Percentiles rank a stretch among this genome's conserved stretches.
Conservation (phyloP, 2,329 filamentous ascomycete species). For the Fusarium ambrosium region DNA sequence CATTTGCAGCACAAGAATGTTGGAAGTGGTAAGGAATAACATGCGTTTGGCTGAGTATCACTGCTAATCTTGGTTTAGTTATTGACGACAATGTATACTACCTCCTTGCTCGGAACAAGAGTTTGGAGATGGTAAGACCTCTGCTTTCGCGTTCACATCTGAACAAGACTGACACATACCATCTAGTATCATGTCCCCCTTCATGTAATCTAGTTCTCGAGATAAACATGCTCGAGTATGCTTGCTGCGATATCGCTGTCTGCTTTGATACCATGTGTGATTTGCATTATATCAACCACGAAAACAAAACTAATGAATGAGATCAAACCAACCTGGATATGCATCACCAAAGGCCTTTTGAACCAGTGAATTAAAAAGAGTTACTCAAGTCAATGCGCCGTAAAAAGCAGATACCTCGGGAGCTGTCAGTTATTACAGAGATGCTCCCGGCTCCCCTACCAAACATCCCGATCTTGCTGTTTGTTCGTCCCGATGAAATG, state of each 20-base stretch:
- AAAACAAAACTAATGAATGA: background rate
- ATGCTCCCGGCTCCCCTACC: conserved; percentile 32
- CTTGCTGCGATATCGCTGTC: background rate
- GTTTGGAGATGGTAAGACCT: conserved; percentile 50
- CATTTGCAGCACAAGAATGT: conserved; percentile 52
- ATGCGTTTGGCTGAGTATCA: background rate
- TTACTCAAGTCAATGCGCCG: conserved; percentile 44
- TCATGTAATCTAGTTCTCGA: conserved; percentile 29
- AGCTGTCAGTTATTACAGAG: conserved; percentile 36
- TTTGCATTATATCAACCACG: background rate
- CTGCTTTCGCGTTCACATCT: background rate
- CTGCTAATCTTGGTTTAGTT: conserved; percentile 38
- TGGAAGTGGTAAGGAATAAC: conserved; percentile 46
- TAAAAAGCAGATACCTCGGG: conserved; percentile 42
- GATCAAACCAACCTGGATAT: background rate
- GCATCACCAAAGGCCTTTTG: conserved; percentile 4
- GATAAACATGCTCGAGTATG: background rate
- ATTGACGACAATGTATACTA: conserved; percentile 54
- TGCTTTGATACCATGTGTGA: background rate
- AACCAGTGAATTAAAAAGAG: conserved; percentile 37
- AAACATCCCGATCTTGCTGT: conserved; percentile 43
- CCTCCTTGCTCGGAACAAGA: conserved; percentile 48
- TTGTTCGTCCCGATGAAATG: conserved; percentile 48
- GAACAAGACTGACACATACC: conserved; percentile 10
- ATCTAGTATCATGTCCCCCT: conserved; percentile 49